Conservation (phyloP, 495 filamentous ascomycete species). For the Xylaria sp. region DNA sequence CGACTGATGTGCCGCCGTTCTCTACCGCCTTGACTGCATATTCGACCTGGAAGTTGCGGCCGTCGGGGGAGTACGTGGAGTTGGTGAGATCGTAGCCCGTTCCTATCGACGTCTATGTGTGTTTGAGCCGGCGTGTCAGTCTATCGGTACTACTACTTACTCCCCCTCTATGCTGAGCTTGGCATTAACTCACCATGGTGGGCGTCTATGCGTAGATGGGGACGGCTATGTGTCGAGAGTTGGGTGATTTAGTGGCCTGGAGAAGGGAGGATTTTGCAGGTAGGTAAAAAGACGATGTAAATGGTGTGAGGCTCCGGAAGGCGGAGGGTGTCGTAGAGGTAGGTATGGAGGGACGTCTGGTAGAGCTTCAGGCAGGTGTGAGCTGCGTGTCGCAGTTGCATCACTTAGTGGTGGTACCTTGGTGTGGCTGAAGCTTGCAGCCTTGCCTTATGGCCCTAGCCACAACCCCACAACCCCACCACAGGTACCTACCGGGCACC, state of each 20-base stretch:
- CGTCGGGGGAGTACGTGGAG: slow-evolving; percentile 98
- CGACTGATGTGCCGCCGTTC: slow-evolving; percentile 95
- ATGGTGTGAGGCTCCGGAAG: slow-evolving; percentile 1
- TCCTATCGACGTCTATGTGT: slow-evolving; percentile 94
- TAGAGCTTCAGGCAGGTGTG: slow-evolving; percentile 50
- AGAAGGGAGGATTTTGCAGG: no score
- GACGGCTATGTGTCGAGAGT: neutral
- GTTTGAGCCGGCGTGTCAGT: slow-evolving; percentile 4
- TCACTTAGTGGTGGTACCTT: slow-evolving; percentile 12
- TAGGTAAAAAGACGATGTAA: neutral
- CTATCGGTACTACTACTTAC: neutral
- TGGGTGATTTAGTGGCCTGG: neutral
- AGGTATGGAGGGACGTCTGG: slow-evolving; percentile 30
- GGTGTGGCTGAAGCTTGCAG: slow-evolving; percentile 21
- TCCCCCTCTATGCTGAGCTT: neutral
- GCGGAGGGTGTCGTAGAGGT: neutral
- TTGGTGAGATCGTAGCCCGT: slow-evolving; percentile 99
- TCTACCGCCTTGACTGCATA: slow-evolving; percentile 99
- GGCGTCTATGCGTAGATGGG: neutral
- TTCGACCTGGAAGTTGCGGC: slow-evolving; percentile 99
- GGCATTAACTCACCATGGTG: slow-evolving; percentile 18
- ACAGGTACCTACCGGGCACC: neutral
- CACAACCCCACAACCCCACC: neutral
- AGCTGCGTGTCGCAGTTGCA: slow-evolving; percentile 52
- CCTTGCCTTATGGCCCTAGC: neutral